phyloP scores from a whole-genome alignment of 2,329 filamentous ascomycete species.

The Trichoderma simmonsii region DNA sequence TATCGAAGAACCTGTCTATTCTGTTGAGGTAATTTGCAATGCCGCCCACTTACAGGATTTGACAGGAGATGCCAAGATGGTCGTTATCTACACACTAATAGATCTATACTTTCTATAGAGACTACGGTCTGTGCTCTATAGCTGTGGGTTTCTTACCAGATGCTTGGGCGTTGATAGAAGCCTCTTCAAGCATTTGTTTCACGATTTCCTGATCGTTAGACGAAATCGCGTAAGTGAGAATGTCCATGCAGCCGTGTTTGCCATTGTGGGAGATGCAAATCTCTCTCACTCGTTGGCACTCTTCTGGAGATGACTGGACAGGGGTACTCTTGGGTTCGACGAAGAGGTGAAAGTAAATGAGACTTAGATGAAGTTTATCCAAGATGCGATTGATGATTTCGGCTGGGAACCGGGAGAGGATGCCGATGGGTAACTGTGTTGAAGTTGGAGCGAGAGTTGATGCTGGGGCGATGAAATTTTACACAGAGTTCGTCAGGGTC shows the following conservation, averaged over 20 bases:
- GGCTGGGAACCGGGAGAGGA: neutral
- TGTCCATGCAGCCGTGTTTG: neutral
- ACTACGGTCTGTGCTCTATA: neutral
- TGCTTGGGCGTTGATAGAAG: neutral
- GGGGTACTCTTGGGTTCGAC: neutral
- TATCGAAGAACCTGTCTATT: neutral
- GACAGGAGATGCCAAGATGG: neutral
- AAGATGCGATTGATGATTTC: neutral
- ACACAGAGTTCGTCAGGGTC: neutral
- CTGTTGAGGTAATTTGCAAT: neutral
- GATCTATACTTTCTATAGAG: neutral
- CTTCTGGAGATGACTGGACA: neutral
- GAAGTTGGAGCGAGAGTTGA: neutral
- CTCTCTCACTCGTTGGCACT: neutral
- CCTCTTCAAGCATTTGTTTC: neutral
- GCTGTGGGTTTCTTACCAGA: neutral
- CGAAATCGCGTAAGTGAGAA: neutral
- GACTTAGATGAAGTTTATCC: neutral
- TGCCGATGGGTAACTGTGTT: neutral
- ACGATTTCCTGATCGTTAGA: neutral
- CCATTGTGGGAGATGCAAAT: neutral
- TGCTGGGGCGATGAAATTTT: neutral
- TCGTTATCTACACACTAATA: neutral
- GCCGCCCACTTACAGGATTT: neutral
- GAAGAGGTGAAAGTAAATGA: neutral